phyloP scores from a whole-genome alignment of 805 yeast genomes.

The Yamadazyma ubonensis region DNA sequence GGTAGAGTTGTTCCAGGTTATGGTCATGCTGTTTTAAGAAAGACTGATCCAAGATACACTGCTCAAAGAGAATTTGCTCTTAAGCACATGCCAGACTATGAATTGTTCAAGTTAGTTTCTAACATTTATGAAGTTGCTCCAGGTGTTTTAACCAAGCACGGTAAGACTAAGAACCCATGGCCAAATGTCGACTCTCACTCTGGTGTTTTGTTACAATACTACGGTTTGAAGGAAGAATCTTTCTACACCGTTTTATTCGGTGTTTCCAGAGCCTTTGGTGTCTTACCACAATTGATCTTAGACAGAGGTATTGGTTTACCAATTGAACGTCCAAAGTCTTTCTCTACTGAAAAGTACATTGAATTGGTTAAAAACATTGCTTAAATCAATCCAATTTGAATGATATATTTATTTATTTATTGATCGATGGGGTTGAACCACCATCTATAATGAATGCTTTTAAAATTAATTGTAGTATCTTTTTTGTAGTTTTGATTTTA shows the following conservation, averaged over 20 bases:
- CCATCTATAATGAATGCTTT: conserved; percentile 1
- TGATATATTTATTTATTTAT: conserved; percentile 12
- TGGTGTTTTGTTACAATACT: conserved; percentile 76
- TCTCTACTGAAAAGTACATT: conserved; percentile 90
- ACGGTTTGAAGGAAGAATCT: conserved; percentile 69
- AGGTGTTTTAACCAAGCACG: conserved; percentile 69
- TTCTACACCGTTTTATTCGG: conserved; percentile 83
- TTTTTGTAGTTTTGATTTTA: not conserved
- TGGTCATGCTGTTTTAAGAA: conserved; percentile 84
- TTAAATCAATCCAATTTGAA: conserved; percentile 10
- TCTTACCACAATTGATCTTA: conserved; percentile 74
- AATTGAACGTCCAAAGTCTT: conserved; percentile 81
- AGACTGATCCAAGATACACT: conserved; percentile 77
- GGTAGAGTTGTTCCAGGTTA: conserved; percentile 86
- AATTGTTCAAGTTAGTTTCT: conserved; percentile 64
- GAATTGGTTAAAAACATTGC: conserved; percentile 62
- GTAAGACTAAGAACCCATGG: conserved; percentile 83
- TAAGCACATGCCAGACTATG: conserved; percentile 60
- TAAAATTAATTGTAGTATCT: not conserved
- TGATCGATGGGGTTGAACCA: conserved; percentile 4
- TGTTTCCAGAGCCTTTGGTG: conserved; percentile 79
- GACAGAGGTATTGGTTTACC: conserved; percentile 77
- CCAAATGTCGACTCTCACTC: conserved; percentile 83
- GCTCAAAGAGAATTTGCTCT: conserved; percentile 72
- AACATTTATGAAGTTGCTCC: conserved; percentile 71